Evolutionary conservation across 768 basidiomycete genomes (phyloP).

Genomic region (Rhodotorula kratochvilovae): DNA sequence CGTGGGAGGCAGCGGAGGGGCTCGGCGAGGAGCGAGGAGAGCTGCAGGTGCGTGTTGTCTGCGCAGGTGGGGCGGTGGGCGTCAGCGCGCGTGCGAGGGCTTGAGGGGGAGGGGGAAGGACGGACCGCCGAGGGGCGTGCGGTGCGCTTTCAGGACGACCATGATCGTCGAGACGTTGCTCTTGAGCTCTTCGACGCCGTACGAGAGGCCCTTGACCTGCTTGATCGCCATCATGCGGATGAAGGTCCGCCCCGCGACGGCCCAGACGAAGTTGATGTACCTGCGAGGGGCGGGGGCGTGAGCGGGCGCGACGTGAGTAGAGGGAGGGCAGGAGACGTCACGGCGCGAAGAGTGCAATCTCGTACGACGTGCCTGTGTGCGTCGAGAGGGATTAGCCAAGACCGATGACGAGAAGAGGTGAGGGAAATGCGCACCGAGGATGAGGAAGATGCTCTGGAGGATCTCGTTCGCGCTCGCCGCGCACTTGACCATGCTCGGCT

Average conservation of each 20-base stretch:
- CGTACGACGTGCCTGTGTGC: slow-evolving; percentile 18
- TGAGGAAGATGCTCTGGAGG: slow-evolving; percentile 25
- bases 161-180: slow-evolving; percentile 23
- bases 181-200: slow-evolving; percentile 7
- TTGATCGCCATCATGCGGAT: slow-evolving; percentile 37
- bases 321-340: too few species aligned
- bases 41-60: slow-evolving; percentile 15
- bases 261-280: slow-evolving; percentile 16
- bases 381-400: too few species aligned
- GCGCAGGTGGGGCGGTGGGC: neutral
- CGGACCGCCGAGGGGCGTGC: slow-evolving; percentile 32
- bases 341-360: slow-evolving; percentile 31
- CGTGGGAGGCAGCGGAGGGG: slow-evolving; percentile 15
- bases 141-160: slow-evolving; percentile 14
- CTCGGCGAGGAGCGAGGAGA: slow-evolving; percentile 18
- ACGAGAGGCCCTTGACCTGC: neutral
- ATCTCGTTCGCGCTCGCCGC: slow-evolving; percentile 24
- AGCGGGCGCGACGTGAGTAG: too few species aligned
- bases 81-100: neutral
- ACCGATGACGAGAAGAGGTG: neutral
- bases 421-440: slow-evolving; percentile 1
- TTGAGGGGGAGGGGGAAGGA: neutral
- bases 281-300: slow-evolving; percentile 13
- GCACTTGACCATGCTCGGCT: slow-evolving; percentile 25
- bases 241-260: slow-evolving; percentile 37